Percentiles rank a stretch among this genome's conserved stretches.
Evolutionary conservation across 352 stramenopile species (phyloP).

Genomic region (Phytophthora cryptogea): DNA sequence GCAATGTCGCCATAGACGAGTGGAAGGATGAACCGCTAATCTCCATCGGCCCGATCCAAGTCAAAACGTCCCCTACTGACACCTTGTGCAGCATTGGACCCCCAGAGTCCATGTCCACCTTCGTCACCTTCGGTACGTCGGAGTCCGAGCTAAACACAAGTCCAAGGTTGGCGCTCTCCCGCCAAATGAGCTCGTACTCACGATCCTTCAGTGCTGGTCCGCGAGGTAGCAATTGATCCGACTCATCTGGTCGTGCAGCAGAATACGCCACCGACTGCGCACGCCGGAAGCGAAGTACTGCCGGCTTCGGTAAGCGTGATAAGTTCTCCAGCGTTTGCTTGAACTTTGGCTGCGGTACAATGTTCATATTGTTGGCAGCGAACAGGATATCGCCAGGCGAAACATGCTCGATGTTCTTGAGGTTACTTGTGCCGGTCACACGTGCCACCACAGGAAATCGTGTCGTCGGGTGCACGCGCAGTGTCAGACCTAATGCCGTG

Average conservation of each 20-base stretch:
- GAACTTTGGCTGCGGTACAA: constrained; percentile 76
- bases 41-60: constrained; percentile 79
- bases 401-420: constrained; percentile 80
- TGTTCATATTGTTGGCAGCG: constrained; percentile 72
- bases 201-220: constrained; percentile 63
- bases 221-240: constrained; percentile 52
- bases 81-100: constrained; percentile 75
- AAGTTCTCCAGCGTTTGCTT: constrained; percentile 81
- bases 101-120: constrained; percentile 80
- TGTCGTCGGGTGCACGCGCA: constrained; percentile 73
- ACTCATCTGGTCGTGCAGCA: constrained; percentile 43
- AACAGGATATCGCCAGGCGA: constrained; percentile 71
- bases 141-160: constrained; percentile 84
- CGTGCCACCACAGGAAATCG: constrained; percentile 72
- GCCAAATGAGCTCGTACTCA: constrained; percentile 87
- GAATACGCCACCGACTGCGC: constrained; percentile 41
- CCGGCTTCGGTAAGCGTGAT: constrained; percentile 70
- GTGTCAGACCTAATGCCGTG: constrained; percentile 64
- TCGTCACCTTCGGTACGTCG: constrained; percentile 80
- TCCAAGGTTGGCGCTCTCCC: constrained; percentile 82
- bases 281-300: constrained; percentile 66
- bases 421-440: constrained; percentile 74
- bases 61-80: constrained; percentile 73
- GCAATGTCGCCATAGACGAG: constrained; percentile 83
- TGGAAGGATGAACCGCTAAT: constrained; percentile 83